These are phyloP conservation scores for Mycosphaerella sp. DNA, from an alignment of 2,329 filamentous ascomycete species.

Conservation along the genomic window DNA sequence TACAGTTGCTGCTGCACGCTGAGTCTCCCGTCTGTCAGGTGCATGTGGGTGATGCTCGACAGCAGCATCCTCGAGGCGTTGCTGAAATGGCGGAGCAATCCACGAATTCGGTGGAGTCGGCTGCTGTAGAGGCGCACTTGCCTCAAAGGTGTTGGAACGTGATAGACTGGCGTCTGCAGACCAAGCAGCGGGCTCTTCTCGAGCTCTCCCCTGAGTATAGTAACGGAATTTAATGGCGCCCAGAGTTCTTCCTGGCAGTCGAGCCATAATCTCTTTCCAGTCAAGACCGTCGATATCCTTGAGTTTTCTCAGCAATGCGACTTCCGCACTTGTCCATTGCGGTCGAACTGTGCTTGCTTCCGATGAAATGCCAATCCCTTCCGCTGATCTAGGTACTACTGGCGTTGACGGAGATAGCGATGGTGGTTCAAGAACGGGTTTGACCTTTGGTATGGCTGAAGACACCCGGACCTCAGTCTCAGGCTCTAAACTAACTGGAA, in stretches of 20 bases:
- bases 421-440: not conserved
- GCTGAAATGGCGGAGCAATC: not conserved
- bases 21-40: not conserved
- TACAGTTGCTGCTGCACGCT: not conserved
- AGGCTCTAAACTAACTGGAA: not conserved
- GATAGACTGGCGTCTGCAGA: too few species aligned
- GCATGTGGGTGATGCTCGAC: not conserved
- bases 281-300: conserved; percentile 34
- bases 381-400: not conserved
- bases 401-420: not conserved
- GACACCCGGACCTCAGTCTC: not conserved
- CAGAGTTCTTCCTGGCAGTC: conserved; percentile 31
- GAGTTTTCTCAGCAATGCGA: conserved; percentile 35
- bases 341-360: not conserved
- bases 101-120: not conserved
- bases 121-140: not conserved
- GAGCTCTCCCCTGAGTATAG: conserved; percentile 10
- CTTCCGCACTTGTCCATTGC: conserved; percentile 23
- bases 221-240: conserved; percentile 28
- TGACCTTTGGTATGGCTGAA: not conserved
- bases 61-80: not conserved
- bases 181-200: not conserved
- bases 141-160: too few species aligned
- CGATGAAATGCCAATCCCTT: too few species aligned
- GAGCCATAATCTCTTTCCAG: conserved; percentile 34